Base-by-base conservation (phyloP, 768 basidiomycete genomes). In the Pleurotus pulmonarius region DNA sequence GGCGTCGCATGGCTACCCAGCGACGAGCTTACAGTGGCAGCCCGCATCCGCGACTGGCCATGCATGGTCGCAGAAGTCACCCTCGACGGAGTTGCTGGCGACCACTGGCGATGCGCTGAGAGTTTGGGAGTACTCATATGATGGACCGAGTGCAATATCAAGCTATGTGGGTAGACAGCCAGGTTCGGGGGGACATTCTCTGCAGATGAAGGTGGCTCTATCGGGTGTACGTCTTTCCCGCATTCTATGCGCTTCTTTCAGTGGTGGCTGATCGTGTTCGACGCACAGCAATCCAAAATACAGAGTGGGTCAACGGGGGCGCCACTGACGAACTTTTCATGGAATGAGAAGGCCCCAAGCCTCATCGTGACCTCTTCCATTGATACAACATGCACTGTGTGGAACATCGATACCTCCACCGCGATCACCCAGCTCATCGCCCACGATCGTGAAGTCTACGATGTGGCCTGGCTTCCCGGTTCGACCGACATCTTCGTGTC, bases 401-500 rank as follows among this genome's bases (percentile, higher is more conserved):
- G 97, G 97, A 97, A 99, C 70, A 92, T 99, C 67, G 90, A 96
- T 64, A 92, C 92, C 3, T 83, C 86, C 22, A 87, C 90, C 5
- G 96, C 97, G 22, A 85, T 98, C 67, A 99, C 97, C 2, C 97
- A 98, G 70, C 85, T 99, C 58, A 96, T 97, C 65, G 94, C 96
- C 0, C 96, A 97, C 71, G 94, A 98, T 76, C 85, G 92, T 46
- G 90, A 95, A 73, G 94, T 94, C 12, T 96, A 95, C 73, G 94
- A 98, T 67, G 94, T 97, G 41, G 94, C 94, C n/a, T 99, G 97
- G 96, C 82, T 98, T 11, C 97, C 97, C 4, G 84, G 87, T 22
- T 95, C 93, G 7, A 93, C 92, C 11, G 94, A 98, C 68, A 93
- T 98, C 61, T 99, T 99, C 68, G 94, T 98, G 38, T 97, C 94